phyloP scores from a whole-genome alignment of 768 basidiomycete species.

The Collybia sordida region DNA sequence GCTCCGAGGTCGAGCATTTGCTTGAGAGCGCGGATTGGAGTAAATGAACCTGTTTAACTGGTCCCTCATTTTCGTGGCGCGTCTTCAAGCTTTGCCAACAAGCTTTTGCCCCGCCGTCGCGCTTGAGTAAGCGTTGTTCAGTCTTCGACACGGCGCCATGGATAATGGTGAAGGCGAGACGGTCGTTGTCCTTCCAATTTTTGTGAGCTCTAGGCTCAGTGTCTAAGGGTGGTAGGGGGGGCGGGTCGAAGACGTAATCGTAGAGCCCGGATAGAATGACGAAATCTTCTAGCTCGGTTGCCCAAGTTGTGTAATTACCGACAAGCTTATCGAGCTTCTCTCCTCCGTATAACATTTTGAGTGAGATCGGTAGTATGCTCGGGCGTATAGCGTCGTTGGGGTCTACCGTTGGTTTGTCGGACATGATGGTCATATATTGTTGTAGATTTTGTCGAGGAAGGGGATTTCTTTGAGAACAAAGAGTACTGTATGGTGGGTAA shows the following conservation, averaged over 20 bases:
- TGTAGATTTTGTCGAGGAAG: background rate
- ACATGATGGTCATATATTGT: background rate
- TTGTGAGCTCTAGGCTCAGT: background rate
- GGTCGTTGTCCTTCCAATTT: slow-evolving; percentile 15
- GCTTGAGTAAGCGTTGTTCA: background rate
- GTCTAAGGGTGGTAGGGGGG: background rate
- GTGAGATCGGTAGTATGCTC: background rate
- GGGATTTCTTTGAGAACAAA: background rate
- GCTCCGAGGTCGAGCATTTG: background rate
- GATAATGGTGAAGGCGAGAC: slow-evolving; percentile 3
- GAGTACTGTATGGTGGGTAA: background rate
- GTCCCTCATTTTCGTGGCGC: slow-evolving; percentile 14
- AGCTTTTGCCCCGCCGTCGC: background rate
- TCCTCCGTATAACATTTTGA: background rate
- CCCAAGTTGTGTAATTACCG: background rate
- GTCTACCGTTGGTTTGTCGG: background rate
- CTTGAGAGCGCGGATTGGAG: slow-evolving; percentile 13
- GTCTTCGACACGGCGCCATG: background rate
- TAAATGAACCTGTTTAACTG: slow-evolving; percentile 15
- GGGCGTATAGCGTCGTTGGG: background rate
- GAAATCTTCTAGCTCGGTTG: background rate
- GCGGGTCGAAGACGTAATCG: background rate
- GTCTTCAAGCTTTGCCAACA: slow-evolving; percentile 7
- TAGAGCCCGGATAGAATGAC: background rate
- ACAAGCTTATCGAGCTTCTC: background rate